phyloP scores from a whole-genome alignment of 179 eudicot genomes.

The Vitellaria paradoxa region DNA sequence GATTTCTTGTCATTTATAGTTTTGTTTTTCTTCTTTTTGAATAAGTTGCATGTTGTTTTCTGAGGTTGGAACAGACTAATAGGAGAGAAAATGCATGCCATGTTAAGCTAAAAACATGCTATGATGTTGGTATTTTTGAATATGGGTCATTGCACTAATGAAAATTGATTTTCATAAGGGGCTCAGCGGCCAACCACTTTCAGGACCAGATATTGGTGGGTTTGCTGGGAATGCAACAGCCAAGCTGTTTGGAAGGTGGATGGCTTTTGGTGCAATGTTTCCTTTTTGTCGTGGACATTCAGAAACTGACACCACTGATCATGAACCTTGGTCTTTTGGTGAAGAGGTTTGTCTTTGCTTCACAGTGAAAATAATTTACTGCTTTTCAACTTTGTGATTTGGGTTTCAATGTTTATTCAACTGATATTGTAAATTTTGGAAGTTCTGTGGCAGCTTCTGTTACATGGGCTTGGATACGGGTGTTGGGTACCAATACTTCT shows the following conservation, averaged over 20 bases:
- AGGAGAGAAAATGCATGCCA: background rate
- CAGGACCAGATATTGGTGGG: slow-evolving; percentile 99
- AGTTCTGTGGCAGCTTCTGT: background rate
- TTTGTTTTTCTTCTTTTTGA: no score
- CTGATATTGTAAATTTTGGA: background rate
- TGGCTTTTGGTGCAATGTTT: slow-evolving; percentile 94
- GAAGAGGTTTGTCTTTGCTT: slow-evolving; percentile 57
- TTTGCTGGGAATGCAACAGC: slow-evolving; percentile 98
- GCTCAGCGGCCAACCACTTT: slow-evolving; percentile 95
- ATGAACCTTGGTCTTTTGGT: slow-evolving; percentile 99
- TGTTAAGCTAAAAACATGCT: background rate
- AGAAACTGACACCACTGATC: slow-evolving; percentile 66
- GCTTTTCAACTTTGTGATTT: slow-evolving; percentile 2
- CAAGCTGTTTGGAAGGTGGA: slow-evolving; percentile 95
- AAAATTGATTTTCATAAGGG: slow-evolving; percentile 42
- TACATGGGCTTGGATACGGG: no score
- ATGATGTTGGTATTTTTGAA: background rate
- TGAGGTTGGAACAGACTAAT: background rate
- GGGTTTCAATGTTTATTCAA: background rate
- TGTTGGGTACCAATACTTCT: no score
- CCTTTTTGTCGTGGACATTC: slow-evolving; percentile 98
- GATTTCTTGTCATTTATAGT: no score
- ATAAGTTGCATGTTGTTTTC: background rate
- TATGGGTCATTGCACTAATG: background rate
- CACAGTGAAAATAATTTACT: slow-evolving; percentile 1